Percentiles rank a stretch among this genome's conserved stretches.
Evolutionary conservation across 208 protist species (phyloP).

Genomic region (Wallacemonas rigidus): DNA sequence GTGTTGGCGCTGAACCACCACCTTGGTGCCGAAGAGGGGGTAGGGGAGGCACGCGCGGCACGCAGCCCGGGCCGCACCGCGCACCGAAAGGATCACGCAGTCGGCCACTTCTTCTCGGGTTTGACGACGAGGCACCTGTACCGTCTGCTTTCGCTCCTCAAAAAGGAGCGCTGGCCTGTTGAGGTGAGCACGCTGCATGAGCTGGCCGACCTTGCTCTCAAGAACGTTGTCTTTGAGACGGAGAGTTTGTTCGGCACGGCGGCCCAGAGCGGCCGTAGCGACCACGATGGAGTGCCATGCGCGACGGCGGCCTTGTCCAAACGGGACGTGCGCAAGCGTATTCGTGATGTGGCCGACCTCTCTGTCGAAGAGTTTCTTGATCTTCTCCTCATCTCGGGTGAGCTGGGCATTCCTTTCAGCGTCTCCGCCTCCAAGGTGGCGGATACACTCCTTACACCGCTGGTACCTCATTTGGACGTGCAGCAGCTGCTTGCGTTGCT

Average conservation of each 20-base stretch:
- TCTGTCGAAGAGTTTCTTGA: slow-evolving; percentile 45
- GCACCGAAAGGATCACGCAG: too few species aligned
- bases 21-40: slow-evolving; percentile 26
- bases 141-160: slow-evolving; percentile 62
- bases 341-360: slow-evolving; percentile 45
- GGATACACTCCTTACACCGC: slow-evolving; percentile 53
- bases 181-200: slow-evolving; percentile 47
- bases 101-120: slow-evolving; percentile 70
- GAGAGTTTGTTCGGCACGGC: slow-evolving; percentile 26
- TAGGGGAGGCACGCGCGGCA: too few species aligned
- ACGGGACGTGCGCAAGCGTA: slow-evolving; percentile 10
- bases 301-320: background rate
- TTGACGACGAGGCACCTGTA: slow-evolving; percentile 80
- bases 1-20: slow-evolving; percentile 51
- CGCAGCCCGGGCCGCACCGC: too few species aligned
- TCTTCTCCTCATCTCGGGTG: slow-evolving; percentile 61
- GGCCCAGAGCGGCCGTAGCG: too few species aligned
- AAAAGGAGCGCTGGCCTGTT: slow-evolving; percentile 48
- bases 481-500: slow-evolving; percentile 44
- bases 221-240: slow-evolving; percentile 78
- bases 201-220: slow-evolving; percentile 64
- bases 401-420: slow-evolving; percentile 59
- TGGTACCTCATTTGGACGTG: slow-evolving; percentile 45
- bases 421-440: slow-evolving; percentile 39
- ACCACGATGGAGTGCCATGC: too few species aligned